Percentiles rank a stretch among this genome's conserved stretches.
phyloP scores from a whole-genome alignment of 202 grass and related monocot genomes.

The Digitaria exilis region DNA sequence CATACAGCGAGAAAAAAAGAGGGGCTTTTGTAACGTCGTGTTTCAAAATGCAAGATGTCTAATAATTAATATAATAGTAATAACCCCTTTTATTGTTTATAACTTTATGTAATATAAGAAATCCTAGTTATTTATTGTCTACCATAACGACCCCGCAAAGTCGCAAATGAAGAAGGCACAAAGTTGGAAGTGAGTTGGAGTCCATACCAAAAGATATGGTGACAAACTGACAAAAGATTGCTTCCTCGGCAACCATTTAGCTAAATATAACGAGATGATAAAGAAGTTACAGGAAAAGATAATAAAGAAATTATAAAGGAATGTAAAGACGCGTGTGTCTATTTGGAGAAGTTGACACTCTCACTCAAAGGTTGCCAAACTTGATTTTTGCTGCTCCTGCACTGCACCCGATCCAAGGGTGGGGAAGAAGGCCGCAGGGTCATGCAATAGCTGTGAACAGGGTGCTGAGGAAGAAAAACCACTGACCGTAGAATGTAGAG shows the following conservation, averaged over 20 bases:
- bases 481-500: no score
- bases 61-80: not conserved
- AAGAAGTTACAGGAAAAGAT: not conserved
- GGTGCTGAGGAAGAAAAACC: not conserved
- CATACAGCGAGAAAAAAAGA: not conserved
- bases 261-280: not conserved
- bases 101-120: not conserved
- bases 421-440: no score
- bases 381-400: not conserved
- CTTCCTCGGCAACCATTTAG: not conserved
- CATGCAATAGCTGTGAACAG: no score
- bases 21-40: not conserved
- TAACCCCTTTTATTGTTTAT: not conserved
- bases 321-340: not conserved
- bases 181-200: not conserved
- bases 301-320: not conserved
- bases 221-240: not conserved
- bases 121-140: not conserved
- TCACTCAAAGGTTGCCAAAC: not conserved
- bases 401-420: no score
- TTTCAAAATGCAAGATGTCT: not conserved
- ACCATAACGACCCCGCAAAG: not conserved
- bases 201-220: not conserved
- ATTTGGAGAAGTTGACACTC: not conserved
- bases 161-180: not conserved